phyloP scores from a whole-genome alignment of 306 rosid genomes.

The Psophocarpus tetragonolobus region DNA sequence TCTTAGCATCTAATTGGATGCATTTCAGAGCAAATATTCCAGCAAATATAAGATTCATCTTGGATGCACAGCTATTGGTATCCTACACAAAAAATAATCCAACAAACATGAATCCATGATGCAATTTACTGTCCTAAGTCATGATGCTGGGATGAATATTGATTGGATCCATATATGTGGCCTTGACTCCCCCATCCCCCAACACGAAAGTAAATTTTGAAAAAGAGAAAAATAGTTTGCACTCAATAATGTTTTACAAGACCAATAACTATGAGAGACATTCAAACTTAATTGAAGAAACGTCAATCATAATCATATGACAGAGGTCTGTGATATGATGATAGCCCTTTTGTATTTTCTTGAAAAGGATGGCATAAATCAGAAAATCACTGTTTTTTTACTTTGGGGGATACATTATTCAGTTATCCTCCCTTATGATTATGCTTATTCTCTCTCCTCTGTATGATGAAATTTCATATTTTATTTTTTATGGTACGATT shows the following conservation, averaged over 20 bases:
- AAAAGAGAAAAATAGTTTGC: not conserved
- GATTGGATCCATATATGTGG: not conserved
- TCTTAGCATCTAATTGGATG: not conserved
- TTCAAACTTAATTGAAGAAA: not conserved
- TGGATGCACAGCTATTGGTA: not conserved
- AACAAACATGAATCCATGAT: not conserved
- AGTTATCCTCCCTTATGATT: not conserved
- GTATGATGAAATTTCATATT: not conserved
- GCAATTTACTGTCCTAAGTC: not conserved
- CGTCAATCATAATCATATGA: not conserved
- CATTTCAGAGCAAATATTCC: not conserved
- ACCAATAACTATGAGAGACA: not conserved
- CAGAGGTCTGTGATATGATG: not conserved
- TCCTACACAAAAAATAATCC: not conserved
- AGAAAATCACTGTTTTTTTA: not conserved
- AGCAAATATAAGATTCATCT: not conserved
- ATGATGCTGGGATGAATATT: not conserved
- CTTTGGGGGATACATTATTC: not conserved
- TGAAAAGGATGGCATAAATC: not conserved
- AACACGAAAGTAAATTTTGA: not conserved
- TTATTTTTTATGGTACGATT: not conserved
- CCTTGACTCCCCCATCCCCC: not conserved
- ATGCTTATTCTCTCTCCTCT: slow-evolving; percentile 11
- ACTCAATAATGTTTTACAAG: not conserved
- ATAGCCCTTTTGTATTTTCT: not conserved